Conservation (phyloP, 2,329 filamentous ascomycete species). For the Fusarium acutatum region DNA sequence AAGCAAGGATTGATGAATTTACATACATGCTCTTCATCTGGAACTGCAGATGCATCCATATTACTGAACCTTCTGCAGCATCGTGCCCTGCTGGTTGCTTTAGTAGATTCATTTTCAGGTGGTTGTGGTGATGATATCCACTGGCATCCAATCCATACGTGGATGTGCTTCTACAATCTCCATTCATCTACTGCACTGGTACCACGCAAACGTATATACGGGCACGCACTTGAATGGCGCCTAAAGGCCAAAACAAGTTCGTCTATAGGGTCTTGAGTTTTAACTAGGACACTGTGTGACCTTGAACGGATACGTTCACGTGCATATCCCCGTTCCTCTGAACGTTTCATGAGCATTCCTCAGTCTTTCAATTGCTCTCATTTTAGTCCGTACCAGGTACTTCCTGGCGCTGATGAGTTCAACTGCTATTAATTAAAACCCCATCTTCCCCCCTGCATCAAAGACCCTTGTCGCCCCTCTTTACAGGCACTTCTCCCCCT, state of each 20-base stretch:
- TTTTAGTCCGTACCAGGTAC: conserved; percentile 12
- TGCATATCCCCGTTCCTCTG: conserved; percentile 16
- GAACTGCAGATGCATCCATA: background rate
- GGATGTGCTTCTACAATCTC: background rate
- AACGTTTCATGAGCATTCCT: conserved; percentile 38
- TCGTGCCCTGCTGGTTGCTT: background rate
- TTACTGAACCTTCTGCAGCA: conserved; percentile 4
- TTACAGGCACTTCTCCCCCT: conserved; percentile 14
- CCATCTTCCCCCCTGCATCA: conserved; percentile 38
- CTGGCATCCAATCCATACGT: background rate
- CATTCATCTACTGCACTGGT: background rate
- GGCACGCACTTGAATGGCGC: conserved; percentile 4
- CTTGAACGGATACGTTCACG: conserved; percentile 19
- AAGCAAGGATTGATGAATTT: background rate
- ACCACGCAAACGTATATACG: conserved; percentile 21
- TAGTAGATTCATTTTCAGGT: conserved; percentile 34
- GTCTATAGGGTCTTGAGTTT: background rate
- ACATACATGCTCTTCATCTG: background rate
- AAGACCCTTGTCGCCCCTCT: conserved; percentile 32
- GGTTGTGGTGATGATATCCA: conserved; percentile 29
- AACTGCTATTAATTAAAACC: conserved; percentile 25
- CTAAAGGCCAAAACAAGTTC: background rate
- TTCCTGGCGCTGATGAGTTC: conserved; percentile 18
- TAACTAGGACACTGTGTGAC: background rate
- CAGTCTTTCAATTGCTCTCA: conserved; percentile 5